These are phyloP conservation scores for Vicia sativa DNA, from an alignment of 306 rosid species.

Conservation along the genomic window DNA sequence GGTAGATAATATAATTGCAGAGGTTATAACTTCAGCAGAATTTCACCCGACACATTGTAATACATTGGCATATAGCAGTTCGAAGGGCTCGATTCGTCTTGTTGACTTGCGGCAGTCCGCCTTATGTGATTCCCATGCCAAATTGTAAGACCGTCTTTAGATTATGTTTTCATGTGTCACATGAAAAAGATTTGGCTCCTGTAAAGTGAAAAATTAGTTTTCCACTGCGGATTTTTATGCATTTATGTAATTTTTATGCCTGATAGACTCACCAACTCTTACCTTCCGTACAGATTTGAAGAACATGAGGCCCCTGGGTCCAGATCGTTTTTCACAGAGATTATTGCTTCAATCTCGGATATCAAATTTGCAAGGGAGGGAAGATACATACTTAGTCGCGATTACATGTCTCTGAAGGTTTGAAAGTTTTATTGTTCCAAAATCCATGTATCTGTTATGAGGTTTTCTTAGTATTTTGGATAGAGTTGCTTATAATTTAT, in stretches of 20 bases:
- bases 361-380: slow-evolving; percentile 93
- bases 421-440: slow-evolving; percentile 34
- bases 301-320: slow-evolving; percentile 96
- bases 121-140: slow-evolving; percentile 91
- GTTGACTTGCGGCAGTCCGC: slow-evolving; percentile 99
- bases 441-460: slow-evolving; percentile 24
- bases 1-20: slow-evolving; percentile 54
- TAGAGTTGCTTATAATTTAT: not conserved
- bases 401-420: slow-evolving; percentile 99
- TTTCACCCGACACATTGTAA: slow-evolving; percentile 97
- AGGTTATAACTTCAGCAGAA: slow-evolving; percentile 99
- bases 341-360: slow-evolving; percentile 97
- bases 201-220: not conserved
- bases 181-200: not conserved
- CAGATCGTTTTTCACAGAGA: slow-evolving; percentile 95
- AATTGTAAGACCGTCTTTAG: slow-evolving; percentile 62
- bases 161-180: slow-evolving; percentile 9
- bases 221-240: not conserved
- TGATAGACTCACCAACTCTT: slow-evolving; percentile 27
- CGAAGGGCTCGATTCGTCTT: slow-evolving; percentile 96
- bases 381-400: slow-evolving; percentile 94
- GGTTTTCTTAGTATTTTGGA: slow-evolving; percentile 19
- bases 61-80: slow-evolving; percentile 94
- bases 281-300: slow-evolving; percentile 74
- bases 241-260: slow-evolving; percentile 20